A percentile compares a stretch with the other conserved stretches of the same genome.
phyloP scores from a whole-genome alignment of 345 rosid species.

The Hirschfeldia incana region DNA sequence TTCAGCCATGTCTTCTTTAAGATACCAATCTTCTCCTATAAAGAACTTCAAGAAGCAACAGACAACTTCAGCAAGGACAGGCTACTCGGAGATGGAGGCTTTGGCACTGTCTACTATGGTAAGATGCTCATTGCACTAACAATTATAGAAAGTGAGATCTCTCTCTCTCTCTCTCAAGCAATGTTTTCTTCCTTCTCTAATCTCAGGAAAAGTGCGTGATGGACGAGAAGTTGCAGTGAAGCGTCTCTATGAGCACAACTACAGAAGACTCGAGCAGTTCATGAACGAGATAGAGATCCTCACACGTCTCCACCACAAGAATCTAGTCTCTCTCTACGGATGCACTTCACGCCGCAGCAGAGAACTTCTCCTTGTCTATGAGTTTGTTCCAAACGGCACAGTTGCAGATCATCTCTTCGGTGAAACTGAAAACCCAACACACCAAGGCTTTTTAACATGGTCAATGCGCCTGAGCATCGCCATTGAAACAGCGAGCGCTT shows the following conservation, averaged over 20 bases:
- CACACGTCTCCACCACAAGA: constrained; percentile 60
- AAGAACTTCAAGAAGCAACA: constrained; percentile 68
- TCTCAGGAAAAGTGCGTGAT: constrained; percentile 57
- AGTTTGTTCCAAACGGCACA: constrained; percentile 62
- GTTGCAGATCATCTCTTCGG: constrained; percentile 70
- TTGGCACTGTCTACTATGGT: constrained; percentile 72
- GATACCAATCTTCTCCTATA: constrained; percentile 56
- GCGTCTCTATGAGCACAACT: constrained; percentile 60
- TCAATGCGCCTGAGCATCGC: constrained; percentile 58
- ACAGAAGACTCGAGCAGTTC: constrained; percentile 52
- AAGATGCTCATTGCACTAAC: constrained; percentile 22
- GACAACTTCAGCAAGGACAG: constrained; percentile 46
- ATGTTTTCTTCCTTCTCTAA: background rate
- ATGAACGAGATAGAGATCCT: constrained; percentile 61
- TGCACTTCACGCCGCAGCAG: constrained; percentile 58
- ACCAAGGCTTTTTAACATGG: constrained; percentile 48
- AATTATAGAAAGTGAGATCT: background rate
- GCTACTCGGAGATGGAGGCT: constrained; percentile 74
- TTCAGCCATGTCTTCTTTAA: constrained; percentile 41
- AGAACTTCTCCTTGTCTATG: constrained; percentile 67
- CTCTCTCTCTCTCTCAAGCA: constrained; percentile 10
- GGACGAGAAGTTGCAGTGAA: constrained; percentile 77
- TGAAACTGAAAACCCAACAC: constrained; percentile 39
- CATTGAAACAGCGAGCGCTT: constrained; percentile 59
- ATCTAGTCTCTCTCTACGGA: constrained; percentile 69